Evolutionary conservation across 768 basidiomycete genomes (phyloP), one percentile per base, ranked within the genome.

Genomic region (Boletus reticuloceps): DNA sequence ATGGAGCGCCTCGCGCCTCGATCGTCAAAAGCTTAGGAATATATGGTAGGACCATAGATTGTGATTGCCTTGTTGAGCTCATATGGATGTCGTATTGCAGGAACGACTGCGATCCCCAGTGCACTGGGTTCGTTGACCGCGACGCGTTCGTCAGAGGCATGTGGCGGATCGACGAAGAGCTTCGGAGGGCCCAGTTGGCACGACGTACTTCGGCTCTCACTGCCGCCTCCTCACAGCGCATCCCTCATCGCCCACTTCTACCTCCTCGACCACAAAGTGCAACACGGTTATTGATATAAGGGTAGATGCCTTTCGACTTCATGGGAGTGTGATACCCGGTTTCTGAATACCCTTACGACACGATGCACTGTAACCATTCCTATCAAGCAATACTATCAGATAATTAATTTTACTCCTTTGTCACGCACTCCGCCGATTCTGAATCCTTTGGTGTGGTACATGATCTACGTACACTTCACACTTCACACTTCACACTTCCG

Each of bases 141-240:
- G 86, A 88, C 17, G 75, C 74, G 17, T 93, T 93, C 60, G 79
- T 84, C 39, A 80, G 78, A 58, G 91, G 89, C 48, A 91, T 91
- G 88, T 91, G 89, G 89, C 82, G 84, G 37, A 88, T 93, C 29
- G 90, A 93, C 70, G 88, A 90, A 69, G 89, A 91, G 60, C 80
- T 92, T 13, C 76, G 86, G n/a, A 79, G 82, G 44, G 77, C 79
- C 6, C 82, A 86, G 43, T 58, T 75, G 31, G 70, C 60, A n/a
- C 62, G 60, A 38, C 68, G 66, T 41, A 55, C 64, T 39, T 74
- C 66, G 13, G 70, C 71, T 17, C 67, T 72, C 42, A 70, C 60
- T 29, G 68, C 59, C 3, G 69, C 70, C 25, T 71, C 70, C 8
- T 71, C 69, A 12, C 69, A 71, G 37, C 71, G 69, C 39, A 71